A percentile compares a stretch with the other conserved stretches of the same genome.
Evolutionary conservation across 768 basidiomycete genomes (phyloP).

Genomic region (Russula griseocarnosa): DNA sequence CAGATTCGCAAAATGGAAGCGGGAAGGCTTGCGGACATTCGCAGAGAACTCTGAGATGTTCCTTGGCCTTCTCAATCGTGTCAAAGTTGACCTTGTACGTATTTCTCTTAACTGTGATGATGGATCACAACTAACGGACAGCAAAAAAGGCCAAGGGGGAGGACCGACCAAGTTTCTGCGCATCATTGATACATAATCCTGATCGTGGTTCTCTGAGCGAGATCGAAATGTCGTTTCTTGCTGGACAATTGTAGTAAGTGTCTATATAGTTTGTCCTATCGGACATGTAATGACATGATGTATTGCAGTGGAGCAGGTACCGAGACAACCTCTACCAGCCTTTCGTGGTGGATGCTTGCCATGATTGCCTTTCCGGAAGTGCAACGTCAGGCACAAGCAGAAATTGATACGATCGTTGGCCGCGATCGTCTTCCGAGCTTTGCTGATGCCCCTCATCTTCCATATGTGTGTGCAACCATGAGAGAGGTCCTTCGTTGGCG

Average conservation of each 20-base stretch:
- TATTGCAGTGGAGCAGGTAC: conserved; percentile 1
- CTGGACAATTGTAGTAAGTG: conserved; percentile 1
- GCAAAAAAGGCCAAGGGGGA: neutral
- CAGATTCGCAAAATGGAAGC: conserved; percentile 18
- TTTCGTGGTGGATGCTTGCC: conserved; percentile 15
- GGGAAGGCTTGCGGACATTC: neutral
- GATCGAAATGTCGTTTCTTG: neutral
- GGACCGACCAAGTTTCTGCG: conserved; percentile 1
- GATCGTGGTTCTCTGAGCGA: neutral
- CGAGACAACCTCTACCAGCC: conserved; percentile 15
- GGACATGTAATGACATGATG: too few relatives aligned
- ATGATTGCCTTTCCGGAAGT: conserved; percentile 24
- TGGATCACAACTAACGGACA: neutral
- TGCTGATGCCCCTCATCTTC: conserved; percentile 24
- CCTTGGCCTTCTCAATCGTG: conserved; percentile 3
- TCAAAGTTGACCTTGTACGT: conserved; percentile 8
- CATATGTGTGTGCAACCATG: conserved; percentile 26
- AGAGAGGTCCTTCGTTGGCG: conserved; percentile 23
- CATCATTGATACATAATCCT: neutral
- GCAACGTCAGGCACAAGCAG: conserved; percentile 21
- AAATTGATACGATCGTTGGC: conserved; percentile 25
- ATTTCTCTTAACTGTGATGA: too few relatives aligned
- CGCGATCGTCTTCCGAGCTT: conserved; percentile 21
- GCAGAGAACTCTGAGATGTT: conserved; percentile 3
- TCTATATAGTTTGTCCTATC: neutral